phyloP scores from a whole-genome alignment of 2,329 filamentous ascomycete species.

The Pseudogymnoascus pannorum region DNA sequence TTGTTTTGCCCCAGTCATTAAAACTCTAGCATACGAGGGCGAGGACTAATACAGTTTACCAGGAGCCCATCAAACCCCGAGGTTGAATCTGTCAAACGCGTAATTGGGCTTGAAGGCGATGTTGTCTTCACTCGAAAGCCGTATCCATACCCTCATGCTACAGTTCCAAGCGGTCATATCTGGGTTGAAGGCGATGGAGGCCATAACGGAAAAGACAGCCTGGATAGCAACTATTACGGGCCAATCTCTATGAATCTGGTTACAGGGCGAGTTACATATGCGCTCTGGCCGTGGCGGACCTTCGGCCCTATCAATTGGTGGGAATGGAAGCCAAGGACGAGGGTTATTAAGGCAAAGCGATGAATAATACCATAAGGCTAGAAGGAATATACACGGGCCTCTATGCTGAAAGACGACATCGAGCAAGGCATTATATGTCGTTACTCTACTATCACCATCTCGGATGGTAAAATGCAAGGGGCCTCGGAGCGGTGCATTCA shows the following conservation, averaged over 20 bases:
- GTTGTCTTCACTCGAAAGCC: slow-evolving; percentile 58
- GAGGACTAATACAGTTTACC: background rate
- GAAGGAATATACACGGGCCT: background rate
- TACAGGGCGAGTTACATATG: slow-evolving; percentile 63
- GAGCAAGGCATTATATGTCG: background rate
- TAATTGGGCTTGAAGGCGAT: slow-evolving; percentile 77
- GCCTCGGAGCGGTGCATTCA: background rate
- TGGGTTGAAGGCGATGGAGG: slow-evolving; percentile 90
- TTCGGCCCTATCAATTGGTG: slow-evolving; percentile 51
- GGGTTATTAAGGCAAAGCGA: slow-evolving; percentile 31
- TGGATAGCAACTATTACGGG: slow-evolving; percentile 87
- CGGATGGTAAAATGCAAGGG: background rate
- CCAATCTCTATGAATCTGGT: slow-evolving; percentile 71
- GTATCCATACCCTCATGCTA: slow-evolving; percentile 48
- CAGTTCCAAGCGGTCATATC: slow-evolving; percentile 75
- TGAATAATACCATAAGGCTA: slow-evolving; percentile 12
- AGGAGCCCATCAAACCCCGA: slow-evolving; percentile 68
- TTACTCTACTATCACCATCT: background rate
- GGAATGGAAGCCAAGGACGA: slow-evolving; percentile 38
- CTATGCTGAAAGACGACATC: background rate
- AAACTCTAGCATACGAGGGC: background rate
- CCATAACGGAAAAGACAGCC: slow-evolving; percentile 51
- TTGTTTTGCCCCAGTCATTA: slow-evolving; percentile 20
- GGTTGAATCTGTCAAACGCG: slow-evolving; percentile 67
- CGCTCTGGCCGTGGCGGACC: slow-evolving; percentile 61